Percentiles rank a stretch among this genome's conserved stretches.
Conservation (phyloP, 768 basidiomycete genomes). For the Mycena sanguinolenta region DNA sequence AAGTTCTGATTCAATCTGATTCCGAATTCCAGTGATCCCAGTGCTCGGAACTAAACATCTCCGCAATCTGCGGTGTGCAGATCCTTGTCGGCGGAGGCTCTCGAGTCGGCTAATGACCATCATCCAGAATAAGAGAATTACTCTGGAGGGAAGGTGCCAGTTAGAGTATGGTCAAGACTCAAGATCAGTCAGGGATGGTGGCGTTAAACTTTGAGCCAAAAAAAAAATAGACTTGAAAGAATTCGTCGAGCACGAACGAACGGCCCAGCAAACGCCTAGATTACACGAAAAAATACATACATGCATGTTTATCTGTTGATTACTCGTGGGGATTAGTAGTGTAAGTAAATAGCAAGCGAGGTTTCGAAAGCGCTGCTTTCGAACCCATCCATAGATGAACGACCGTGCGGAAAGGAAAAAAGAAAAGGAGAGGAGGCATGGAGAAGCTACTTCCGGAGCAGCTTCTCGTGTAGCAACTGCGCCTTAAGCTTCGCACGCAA, state of each 20-base stretch:
- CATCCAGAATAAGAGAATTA: no score
- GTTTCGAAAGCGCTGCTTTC: constrained; percentile 1
- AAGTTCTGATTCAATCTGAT: no score
- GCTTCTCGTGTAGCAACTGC: constrained; percentile 73
- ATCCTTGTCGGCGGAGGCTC: no score
- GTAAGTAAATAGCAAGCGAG: background rate
- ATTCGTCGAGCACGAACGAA: no score
- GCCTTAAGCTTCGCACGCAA: constrained; percentile 81
- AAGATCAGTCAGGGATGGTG: no score
- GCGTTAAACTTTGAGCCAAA: no score
- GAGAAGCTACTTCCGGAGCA: constrained; percentile 51
- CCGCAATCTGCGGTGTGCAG: background rate
- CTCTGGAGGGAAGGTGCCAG: no score
- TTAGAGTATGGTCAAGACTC: no score
- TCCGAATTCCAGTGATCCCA: no score
- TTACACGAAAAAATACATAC: constrained; percentile 15
- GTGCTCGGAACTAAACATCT: background rate
- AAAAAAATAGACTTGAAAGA: no score
- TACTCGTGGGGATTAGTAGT: constrained; percentile 14
- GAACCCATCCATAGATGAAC: background rate
- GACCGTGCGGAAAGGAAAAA: background rate
- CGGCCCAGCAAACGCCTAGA: background rate
- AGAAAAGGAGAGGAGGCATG: background rate
- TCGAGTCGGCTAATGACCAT: no score
- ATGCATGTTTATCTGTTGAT: background rate